A percentile compares a stretch with the other conserved stretches of the same genome.
phyloP scores from a whole-genome alignment of 2,329 filamentous ascomycete species.

The Nothophaeocryptopus gaeumannii region DNA sequence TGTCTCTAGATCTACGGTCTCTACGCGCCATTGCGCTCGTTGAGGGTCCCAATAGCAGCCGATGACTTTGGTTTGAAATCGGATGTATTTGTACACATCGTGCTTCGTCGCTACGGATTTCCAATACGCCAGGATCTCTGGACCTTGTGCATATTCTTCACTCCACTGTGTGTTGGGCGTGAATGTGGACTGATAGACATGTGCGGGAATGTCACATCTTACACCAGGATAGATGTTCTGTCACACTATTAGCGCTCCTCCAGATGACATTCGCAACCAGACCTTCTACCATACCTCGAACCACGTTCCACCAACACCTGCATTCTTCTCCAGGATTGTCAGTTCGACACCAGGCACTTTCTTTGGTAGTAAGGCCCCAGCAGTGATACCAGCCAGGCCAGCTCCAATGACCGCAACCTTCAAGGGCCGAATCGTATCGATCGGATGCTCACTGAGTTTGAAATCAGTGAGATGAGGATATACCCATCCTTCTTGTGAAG shows the following conservation, averaged over 20 bases:
- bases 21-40: conserved; percentile 57
- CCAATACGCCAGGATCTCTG: conserved; percentile 67
- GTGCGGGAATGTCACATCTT: conserved; percentile 65
- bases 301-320: conserved; percentile 56
- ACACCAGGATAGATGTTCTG: conserved; percentile 24
- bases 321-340: conserved; percentile 66
- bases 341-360: conserved; percentile 68
- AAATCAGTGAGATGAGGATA: conserved; percentile 30
- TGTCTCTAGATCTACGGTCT: conserved; percentile 42
- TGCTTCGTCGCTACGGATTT: conserved; percentile 61
- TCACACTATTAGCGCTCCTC: conserved; percentile 9
- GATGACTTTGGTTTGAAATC: conserved; percentile 56
- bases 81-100: conserved; percentile 59
- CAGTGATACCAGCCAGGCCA: conserved; percentile 61
- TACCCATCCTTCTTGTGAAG: not conserved
- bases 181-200: conserved; percentile 69
- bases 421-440: conserved; percentile 28
- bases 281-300: conserved; percentile 37
- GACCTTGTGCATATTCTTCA: conserved; percentile 64
- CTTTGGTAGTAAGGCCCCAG: conserved; percentile 63
- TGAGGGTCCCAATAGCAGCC: conserved; percentile 55
- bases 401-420: conserved; percentile 61
- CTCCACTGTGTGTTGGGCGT: conserved; percentile 67
- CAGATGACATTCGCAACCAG: not conserved
- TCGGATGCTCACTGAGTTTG: conserved; percentile 29